Base-by-base conservation (phyloP, 2,329 filamentous ascomycete genomes). In the Corynespora cassiicola region DNA sequence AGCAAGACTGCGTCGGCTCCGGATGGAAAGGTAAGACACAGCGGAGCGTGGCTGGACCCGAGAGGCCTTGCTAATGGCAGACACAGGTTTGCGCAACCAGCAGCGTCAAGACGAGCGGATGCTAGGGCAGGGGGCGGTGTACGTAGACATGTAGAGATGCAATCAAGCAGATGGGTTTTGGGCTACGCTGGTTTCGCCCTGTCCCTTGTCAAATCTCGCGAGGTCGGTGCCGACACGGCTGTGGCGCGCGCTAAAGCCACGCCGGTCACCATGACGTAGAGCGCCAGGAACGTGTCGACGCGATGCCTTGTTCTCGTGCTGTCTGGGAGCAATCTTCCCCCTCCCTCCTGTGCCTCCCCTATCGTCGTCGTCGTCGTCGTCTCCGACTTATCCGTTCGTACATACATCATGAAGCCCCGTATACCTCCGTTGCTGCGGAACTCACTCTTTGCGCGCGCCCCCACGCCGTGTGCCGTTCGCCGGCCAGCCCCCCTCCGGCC, bases 351-450 rank as follows among this genome's bases (percentile, higher is more conserved):
- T 24, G 15, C 15, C 11, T 29, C 14, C 20, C 9, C 18, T 31
- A 9, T 17, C 20, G 9, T 15, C 11, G 16, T 18, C 17, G 29
- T n/a, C 17, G 7, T 18, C 16, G 11, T 15, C 16, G 10, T 11
- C 24, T 24, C 14, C 21, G 12, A 29, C 8, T 17, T 12, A 18
- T 27, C 22, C 27, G 27, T 30, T 17, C 36, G 24, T 16, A 28
- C 31, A 47, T 33, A 10, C 30, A 45, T 9, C 14, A 67, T 67
- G 64, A 66, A 54, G 48, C 59, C 63, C 32, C 54, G 59, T 45
- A 47, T 66, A 45, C 46, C 54, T 9, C n/a, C n/a, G n/a, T n/a
- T n/a, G n/a, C n/a, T n/a, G n/a, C n/a, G n/a, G n/a, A n/a, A n/a
- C n/a, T n/a, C n/a, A n/a, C n/a, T 47, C 54, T 29, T 36, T 61